Conservation (phyloP, 78 protist species). For the Dictyostelium purpureum region DNA sequence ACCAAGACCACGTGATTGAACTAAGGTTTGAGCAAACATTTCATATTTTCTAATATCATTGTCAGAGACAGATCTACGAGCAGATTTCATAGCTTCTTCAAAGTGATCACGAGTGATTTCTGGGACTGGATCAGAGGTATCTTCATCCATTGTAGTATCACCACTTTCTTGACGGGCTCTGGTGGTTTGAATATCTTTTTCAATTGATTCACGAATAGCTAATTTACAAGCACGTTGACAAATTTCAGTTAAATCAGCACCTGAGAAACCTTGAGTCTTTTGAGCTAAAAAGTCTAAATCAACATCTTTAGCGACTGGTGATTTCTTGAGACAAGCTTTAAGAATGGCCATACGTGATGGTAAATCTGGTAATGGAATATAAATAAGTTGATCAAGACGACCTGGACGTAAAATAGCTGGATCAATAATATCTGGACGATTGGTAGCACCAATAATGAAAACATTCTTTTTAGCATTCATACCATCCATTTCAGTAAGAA, state of each 20-base stretch:
- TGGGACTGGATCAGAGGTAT: conserved; percentile 94
- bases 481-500: conserved; percentile 99
- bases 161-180: conserved; percentile 53
- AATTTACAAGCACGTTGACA: conserved; percentile 98
- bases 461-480: conserved; percentile 99
- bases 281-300: conserved; percentile 93
- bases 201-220: conserved; percentile 98
- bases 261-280: conserved; percentile 98
- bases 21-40: conserved; percentile 94
- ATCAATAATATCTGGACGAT: conserved; percentile 99
- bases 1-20: conserved; percentile 84
- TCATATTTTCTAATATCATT: conserved; percentile 97
- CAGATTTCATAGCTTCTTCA: conserved; percentile 95
- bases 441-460: conserved; percentile 99
- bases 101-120: conserved; percentile 96
- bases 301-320: conserved; percentile 96
- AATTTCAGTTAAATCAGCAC: conserved; percentile 99
- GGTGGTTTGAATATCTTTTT: conserved; percentile 75
- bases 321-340: conserved; percentile 96
- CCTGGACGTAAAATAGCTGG: conserved; percentile 99
- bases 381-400: conserved; percentile 98
- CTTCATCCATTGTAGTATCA: conserved; percentile 69
- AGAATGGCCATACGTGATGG: conserved; percentile 94
- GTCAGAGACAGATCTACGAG: conserved; percentile 97
- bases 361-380: conserved; percentile 99